Conservation (phyloP, 495 filamentous ascomycete species). For the Clavariopsis aquatica region DNA sequence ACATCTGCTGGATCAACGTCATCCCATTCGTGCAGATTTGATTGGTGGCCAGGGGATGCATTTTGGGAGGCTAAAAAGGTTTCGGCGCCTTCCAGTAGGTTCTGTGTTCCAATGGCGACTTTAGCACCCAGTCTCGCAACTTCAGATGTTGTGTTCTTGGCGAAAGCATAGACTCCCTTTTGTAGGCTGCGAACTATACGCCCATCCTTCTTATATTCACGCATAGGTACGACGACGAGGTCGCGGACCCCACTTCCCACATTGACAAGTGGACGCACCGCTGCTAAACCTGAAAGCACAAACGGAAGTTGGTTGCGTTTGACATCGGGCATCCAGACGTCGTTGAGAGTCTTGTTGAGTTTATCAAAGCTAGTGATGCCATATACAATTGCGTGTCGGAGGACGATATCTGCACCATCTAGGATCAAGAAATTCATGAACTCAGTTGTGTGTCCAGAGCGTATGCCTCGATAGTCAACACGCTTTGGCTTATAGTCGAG, state of each 20-base stretch:
- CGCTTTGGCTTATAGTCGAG: conserved; percentile 98
- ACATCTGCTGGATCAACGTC: conserved; percentile 63
- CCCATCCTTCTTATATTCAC: conserved; percentile 92
- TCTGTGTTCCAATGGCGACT: conserved; percentile 91
- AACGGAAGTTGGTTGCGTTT: conserved; percentile 85
- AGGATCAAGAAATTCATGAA: conserved; percentile 99
- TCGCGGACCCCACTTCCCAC: conserved; percentile 83
- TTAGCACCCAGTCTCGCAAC: conserved; percentile 92
- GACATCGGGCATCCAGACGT: conserved; percentile 97
- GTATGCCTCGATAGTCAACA: conserved; percentile 88
- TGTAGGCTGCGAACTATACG: conserved; percentile 86
- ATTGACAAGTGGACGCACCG: conserved; percentile 84
- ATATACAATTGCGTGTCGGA: conserved; percentile 88
- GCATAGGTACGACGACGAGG: conserved; percentile 83
- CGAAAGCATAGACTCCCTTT: conserved; percentile 86
- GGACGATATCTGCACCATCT: conserved; percentile 81
- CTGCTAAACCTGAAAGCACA: conserved; percentile 85
- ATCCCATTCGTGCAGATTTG: conserved; percentile 56
- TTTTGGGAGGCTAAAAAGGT: conserved; percentile 59
- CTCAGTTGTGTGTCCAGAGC: conserved; percentile 97
- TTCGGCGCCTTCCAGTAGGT: conserved; percentile 83
- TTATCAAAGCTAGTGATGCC: conserved; percentile 87
- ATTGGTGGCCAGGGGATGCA: conserved; percentile 36
- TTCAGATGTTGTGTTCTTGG: conserved; percentile 87
- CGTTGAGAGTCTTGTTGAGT: conserved; percentile 83